Evolutionary conservation across 257 asterid species (phyloP).

Genomic region (Thymus quinquecostatus): DNA sequence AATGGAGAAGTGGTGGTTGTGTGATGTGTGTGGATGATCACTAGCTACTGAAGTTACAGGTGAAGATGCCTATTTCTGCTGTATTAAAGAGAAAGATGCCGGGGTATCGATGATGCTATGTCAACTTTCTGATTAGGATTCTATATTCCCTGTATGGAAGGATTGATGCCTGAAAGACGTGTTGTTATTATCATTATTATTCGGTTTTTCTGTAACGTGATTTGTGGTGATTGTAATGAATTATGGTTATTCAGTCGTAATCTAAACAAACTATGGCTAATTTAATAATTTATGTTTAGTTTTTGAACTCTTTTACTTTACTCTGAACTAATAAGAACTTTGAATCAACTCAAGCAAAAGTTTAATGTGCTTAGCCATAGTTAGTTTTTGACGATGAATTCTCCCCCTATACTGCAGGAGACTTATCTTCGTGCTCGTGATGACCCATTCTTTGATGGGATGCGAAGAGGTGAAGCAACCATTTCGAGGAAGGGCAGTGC

Average conservation of each 20-base stretch:
- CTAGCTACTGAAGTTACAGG: constrained; percentile 27
- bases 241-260: background rate
- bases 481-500: constrained; percentile 40
- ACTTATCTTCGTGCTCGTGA: constrained; percentile 65
- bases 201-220: background rate
- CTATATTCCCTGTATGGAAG: background rate
- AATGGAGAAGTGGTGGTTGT: constrained; percentile 19
- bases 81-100: constrained; percentile 22
- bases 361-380: background rate
- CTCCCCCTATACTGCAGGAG: constrained; percentile 39
- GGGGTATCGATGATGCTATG: constrained; percentile 22
- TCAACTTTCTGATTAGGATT: constrained; percentile 7
- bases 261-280: background rate
- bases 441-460: constrained; percentile 64
- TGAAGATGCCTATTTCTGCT: constrained; percentile 27
- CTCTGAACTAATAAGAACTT: background rate
- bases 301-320: background rate
- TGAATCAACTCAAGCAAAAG: background rate
- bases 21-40: constrained; percentile 12
- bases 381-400: constrained; percentile 17
- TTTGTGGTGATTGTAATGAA: background rate
- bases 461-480: constrained; percentile 68
- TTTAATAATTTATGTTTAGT: background rate
- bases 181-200: background rate
- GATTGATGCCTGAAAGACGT: background rate